These are phyloP conservation scores for cucumber (Cucumis sativus) DNA, from an alignment of 306 rosid genomes.

Conservation along the genomic window Cucumber_9930_V3 NC_026658.2:24288501-24289000, in stretches of 20 bases:
- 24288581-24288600: not conserved
- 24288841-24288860: too few species aligned
- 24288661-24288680: too few species aligned
- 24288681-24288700: too few species aligned
- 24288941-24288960: not conserved
- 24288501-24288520: not conserved
- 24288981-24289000: not conserved
- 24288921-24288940: not conserved
- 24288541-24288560: not conserved
- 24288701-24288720: too few species aligned
- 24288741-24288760: too few species aligned
- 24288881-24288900: not conserved
- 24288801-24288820: too few species aligned
- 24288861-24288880: too few species aligned
- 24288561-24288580: not conserved
- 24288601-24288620: not conserved
- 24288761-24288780: too few species aligned
- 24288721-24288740: too few species aligned
- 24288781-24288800: too few species aligned
- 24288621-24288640: not conserved
- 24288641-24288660: too few species aligned
- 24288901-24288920: not conserved
- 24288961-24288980: not conserved
- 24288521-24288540: not conserved
- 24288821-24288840: too few species aligned